These are phyloP conservation scores for Suillus sp. DNA, from an alignment of 768 basidiomycete genomes.

Conservation along the genomic window DNA sequence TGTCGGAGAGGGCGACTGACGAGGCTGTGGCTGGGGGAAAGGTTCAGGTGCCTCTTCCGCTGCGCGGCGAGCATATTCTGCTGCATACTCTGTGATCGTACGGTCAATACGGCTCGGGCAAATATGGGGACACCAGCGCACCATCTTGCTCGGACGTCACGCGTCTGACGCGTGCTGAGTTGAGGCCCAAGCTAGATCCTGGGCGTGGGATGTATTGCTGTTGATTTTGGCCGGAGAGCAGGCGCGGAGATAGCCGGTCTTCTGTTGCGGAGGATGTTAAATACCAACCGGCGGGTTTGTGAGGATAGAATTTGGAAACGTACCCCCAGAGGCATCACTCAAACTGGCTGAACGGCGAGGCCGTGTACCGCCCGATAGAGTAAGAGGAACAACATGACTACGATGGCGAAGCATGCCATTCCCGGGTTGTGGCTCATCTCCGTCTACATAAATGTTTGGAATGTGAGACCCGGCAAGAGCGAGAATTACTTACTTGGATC, in stretches of 20 bases:
- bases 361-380: conserved; percentile 50
- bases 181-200: conserved; percentile 46
- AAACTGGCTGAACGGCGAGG: conserved; percentile 77
- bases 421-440: conserved; percentile 30
- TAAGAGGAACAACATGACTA: conserved; percentile 26
- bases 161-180: conserved; percentile 40
- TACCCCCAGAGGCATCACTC: conserved; percentile 54
- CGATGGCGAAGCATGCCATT: conserved; percentile 32
- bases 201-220: conserved; percentile 37
- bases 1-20: conserved; percentile 58
- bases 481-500: conserved; percentile 39
- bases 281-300: conserved; percentile 22
- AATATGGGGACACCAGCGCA: conserved; percentile 20
- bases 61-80: conserved; percentile 27
- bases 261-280: conserved; percentile 27
- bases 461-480: conserved; percentile 17
- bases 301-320: conserved; percentile 19
- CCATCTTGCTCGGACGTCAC: conserved; percentile 50
- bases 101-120: neutral
- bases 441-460: conserved; percentile 33
- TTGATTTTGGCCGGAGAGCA: conserved; percentile 24
- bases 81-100: conserved; percentile 26
- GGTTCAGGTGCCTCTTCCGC: conserved; percentile 17
- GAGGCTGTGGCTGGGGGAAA: conserved; percentile 33
- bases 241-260: conserved; percentile 29